phyloP scores from a whole-genome alignment of 495 filamentous ascomycete species.

The Penicillium pulvis region DNA sequence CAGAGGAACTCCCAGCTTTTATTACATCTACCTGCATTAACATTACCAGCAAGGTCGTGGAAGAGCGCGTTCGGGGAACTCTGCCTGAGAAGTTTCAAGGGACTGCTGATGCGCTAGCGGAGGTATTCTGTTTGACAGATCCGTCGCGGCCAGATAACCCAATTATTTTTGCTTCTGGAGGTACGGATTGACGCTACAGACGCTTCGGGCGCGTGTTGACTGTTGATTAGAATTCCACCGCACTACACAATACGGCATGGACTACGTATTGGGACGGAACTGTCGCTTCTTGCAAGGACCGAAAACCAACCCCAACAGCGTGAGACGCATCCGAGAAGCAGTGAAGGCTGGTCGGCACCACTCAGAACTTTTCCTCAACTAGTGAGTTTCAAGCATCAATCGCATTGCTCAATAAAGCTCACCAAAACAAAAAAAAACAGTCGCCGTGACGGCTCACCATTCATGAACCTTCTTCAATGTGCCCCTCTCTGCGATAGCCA shows the following conservation, averaged over 20 bases:
- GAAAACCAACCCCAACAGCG: conserved; percentile 51
- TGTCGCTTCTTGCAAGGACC: conserved; percentile 66
- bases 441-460: conserved; percentile 62
- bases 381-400: conserved; percentile 43
- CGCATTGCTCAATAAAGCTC: neutral
- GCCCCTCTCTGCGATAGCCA: conserved; percentile 50
- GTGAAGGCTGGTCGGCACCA: conserved; percentile 60
- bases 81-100: conserved; percentile 45
- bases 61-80: conserved; percentile 36
- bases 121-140: conserved; percentile 78
- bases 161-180: conserved; percentile 75
- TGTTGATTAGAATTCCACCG: conserved; percentile 54
- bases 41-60: conserved; percentile 36
- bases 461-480: conserved; percentile 66
- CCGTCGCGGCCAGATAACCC: conserved; percentile 73
- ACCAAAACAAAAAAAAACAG: conserved; percentile 29
- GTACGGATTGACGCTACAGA: conserved; percentile 36
- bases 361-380: conserved; percentile 69
- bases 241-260: conserved; percentile 63
- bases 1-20: conserved; percentile 70
- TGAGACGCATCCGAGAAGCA: conserved; percentile 57
- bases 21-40: conserved; percentile 51
- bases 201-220: neutral
- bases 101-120: conserved; percentile 68
- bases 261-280: conserved; percentile 60